These are phyloP conservation scores for Neurospora sp. DNA, from an alignment of 495 filamentous ascomycete genomes.

Conservation along the genomic window DNA sequence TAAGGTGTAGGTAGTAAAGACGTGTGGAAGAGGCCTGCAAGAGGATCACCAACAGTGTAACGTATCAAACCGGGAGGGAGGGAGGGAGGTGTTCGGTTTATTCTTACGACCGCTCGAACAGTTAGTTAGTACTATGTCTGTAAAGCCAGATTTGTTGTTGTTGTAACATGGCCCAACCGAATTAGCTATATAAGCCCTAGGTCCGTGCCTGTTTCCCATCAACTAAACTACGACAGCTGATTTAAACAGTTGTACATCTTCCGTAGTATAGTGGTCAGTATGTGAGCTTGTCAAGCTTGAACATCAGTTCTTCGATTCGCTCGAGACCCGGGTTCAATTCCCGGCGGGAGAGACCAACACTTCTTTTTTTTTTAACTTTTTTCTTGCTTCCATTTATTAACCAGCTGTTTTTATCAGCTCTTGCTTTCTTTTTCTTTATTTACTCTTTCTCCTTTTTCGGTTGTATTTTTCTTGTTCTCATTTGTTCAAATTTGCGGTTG, in stretches of 20 bases:
- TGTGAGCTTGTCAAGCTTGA: background rate
- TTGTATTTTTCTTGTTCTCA: too few relatives aligned
- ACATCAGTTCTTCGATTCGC: background rate
- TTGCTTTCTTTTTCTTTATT: background rate
- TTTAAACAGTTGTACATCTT: background rate
- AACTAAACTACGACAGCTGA: background rate
- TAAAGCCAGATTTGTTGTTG: background rate
- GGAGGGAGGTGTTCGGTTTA: too few relatives aligned
- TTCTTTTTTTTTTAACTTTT: background rate
- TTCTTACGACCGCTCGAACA: too few relatives aligned
- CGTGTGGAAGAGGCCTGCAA: too few relatives aligned
- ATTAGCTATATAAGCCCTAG: background rate
- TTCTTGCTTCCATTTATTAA: background rate
- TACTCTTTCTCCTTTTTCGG: background rate
- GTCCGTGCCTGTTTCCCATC: rapidly evolving
- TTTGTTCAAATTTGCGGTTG: too few relatives aligned
- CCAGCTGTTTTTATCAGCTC: background rate
- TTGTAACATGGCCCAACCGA: background rate
- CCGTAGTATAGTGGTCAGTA: background rate
- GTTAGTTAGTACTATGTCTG: background rate
- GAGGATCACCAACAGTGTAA: too few relatives aligned
- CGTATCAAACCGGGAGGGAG: too few relatives aligned
- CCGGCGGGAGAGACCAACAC: background rate
- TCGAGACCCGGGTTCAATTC: background rate
- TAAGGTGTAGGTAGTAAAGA: too few relatives aligned